phyloP scores from a whole-genome alignment of 1,284 basidiomycete genomes.

The Thecaphora thlaspeos region DNA sequence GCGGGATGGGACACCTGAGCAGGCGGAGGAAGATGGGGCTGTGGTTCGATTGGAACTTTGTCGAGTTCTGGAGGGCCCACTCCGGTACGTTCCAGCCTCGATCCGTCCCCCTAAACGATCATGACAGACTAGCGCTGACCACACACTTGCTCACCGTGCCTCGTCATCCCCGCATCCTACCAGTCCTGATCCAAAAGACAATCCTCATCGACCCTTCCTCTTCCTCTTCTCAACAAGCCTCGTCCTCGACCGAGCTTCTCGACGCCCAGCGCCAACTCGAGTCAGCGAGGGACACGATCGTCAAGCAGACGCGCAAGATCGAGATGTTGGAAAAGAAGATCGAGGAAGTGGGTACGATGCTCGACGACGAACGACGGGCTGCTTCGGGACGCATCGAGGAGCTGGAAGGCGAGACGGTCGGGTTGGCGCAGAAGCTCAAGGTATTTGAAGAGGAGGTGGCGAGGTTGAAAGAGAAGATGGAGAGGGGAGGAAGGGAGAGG shows the following conservation, averaged over 20 bases:
- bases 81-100: too few relatives aligned
- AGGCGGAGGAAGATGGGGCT: conserved; percentile 69
- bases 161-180: background rate
- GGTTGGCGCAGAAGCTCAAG: conserved; percentile 12
- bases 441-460: conserved; percentile 12
- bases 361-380: conserved; percentile 2
- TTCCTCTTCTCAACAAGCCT: conserved; percentile 21
- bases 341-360: conserved; percentile 22
- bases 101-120: too few relatives aligned
- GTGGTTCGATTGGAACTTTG: conserved; percentile 97
- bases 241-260: conserved; percentile 42
- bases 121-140: too few relatives aligned
- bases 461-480: conserved; percentile 6
- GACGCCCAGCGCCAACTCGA: conserved; percentile 51
- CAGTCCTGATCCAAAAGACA: conserved; percentile 38
- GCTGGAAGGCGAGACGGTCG: conserved; percentile 5
- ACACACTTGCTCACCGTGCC: background rate
- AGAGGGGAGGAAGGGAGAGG: background rate
- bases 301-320: conserved; percentile 31
- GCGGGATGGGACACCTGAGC: conserved; percentile 28
- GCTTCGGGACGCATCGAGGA: conserved; percentile 6
- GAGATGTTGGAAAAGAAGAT: conserved; percentile 28
- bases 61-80: conserved; percentile 97
- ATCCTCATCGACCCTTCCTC: conserved; percentile 48
- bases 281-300: conserved; percentile 34